Conservation (phyloP, 345 rosid species). For the Aquilaria yunnanensis region DNA sequence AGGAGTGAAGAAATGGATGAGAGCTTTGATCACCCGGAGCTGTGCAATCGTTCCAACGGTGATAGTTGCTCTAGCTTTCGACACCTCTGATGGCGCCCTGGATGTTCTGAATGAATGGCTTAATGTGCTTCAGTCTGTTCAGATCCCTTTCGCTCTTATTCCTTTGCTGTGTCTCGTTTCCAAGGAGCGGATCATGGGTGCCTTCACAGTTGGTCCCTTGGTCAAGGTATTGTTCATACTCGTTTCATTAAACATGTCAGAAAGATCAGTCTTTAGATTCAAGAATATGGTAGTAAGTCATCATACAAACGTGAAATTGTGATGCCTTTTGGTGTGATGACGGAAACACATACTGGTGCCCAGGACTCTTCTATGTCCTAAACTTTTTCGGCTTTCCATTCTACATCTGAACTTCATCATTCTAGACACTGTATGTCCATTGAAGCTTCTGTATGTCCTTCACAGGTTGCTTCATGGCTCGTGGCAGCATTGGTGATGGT, state of each 20-base stretch:
- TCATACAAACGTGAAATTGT: too few relatives aligned
- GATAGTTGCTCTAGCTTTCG: slow-evolving; percentile 70
- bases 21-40: slow-evolving; percentile 91
- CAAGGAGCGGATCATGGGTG: slow-evolving; percentile 78
- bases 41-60: slow-evolving; percentile 82
- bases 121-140: slow-evolving; percentile 79
- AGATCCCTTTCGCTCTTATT: slow-evolving; percentile 88
- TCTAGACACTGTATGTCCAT: too few relatives aligned
- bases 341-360: too few relatives aligned
- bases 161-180: slow-evolving; percentile 83
- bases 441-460: background rate
- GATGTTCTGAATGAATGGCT: slow-evolving; percentile 89
- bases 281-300: background rate
- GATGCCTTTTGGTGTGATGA: too few relatives aligned
- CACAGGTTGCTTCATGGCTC: slow-evolving; percentile 36
- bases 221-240: slow-evolving; percentile 42
- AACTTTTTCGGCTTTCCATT: too few relatives aligned
- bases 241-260: too few relatives aligned
- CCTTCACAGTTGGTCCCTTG: slow-evolving; percentile 65
- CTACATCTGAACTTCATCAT: too few relatives aligned
- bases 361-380: too few relatives aligned
- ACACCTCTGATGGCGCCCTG: slow-evolving; percentile 55
- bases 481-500: slow-evolving; percentile 77
- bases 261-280: too few relatives aligned
- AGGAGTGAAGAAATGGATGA: slow-evolving; percentile 85